These are phyloP conservation scores for Fusarium scirpi DNA, from an alignment of 2,329 filamentous ascomycete species.

Conservation along the genomic window DNA sequence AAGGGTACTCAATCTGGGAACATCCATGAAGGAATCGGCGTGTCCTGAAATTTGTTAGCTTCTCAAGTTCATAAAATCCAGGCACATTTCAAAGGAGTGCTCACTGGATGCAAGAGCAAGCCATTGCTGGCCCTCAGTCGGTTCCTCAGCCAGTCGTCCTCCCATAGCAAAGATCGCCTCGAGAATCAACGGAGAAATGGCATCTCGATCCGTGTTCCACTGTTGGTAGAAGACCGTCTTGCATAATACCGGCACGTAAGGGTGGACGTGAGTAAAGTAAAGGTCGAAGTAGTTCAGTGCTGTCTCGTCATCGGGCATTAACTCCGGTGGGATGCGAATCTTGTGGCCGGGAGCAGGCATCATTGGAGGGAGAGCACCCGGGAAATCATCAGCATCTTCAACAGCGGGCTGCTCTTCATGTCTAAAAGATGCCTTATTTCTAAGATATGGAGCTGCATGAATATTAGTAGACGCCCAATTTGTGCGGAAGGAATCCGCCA, in stretches of 20 bases:
- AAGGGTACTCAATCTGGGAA: slow-evolving; percentile 88
- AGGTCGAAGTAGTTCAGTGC: slow-evolving; percentile 88
- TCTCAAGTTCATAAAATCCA: background rate
- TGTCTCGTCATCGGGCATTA: slow-evolving; percentile 91
- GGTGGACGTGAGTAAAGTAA: slow-evolving; percentile 91
- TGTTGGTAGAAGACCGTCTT: slow-evolving; percentile 86
- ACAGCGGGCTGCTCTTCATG: slow-evolving; percentile 72
- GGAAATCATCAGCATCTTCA: slow-evolving; percentile 79
- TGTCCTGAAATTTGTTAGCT: slow-evolving; percentile 70
- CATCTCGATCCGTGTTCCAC: slow-evolving; percentile 85
- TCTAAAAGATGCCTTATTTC: slow-evolving; percentile 66
- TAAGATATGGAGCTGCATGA: slow-evolving; percentile 81
- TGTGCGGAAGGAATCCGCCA: background rate
- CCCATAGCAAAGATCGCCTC: slow-evolving; percentile 94
- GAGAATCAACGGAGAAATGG: slow-evolving; percentile 88
- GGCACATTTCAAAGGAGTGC: slow-evolving; percentile 34
- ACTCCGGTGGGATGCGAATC: slow-evolving; percentile 87
- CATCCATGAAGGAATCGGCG: slow-evolving; percentile 92
- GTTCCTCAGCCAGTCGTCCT: slow-evolving; percentile 84
- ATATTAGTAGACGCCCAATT: slow-evolving; percentile 7
- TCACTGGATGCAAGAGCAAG: slow-evolving; percentile 86
- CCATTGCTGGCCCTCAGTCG: slow-evolving; percentile 90
- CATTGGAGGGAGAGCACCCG: slow-evolving; percentile 76
- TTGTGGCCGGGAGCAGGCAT: slow-evolving; percentile 77
- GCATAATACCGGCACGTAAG: slow-evolving; percentile 91